These are phyloP conservation scores for Xylaria nigripes DNA, from an alignment of 495 filamentous ascomycete genomes.

Conservation along the genomic window DNA sequence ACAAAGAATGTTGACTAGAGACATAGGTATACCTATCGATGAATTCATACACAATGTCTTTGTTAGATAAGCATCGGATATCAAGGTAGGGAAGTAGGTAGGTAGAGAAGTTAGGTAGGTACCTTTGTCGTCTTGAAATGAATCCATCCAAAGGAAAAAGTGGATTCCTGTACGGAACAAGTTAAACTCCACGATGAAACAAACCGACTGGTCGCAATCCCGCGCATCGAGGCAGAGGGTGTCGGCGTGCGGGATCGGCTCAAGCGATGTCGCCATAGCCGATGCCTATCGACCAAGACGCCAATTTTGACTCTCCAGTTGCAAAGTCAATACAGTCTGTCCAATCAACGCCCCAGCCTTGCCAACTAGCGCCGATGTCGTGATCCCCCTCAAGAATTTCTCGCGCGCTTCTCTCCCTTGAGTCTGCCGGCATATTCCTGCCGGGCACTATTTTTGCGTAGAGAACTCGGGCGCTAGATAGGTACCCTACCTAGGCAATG, in stretches of 20 bases:
- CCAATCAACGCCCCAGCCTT: constrained; percentile 25
- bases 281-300: constrained; percentile 1
- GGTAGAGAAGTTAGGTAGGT: too few species aligned
- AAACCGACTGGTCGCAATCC: too few species aligned
- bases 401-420: neutral
- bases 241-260: constrained; percentile 11
- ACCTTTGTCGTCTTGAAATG: neutral
- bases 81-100: too few species aligned
- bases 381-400: constrained; percentile 29
- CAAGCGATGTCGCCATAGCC: constrained; percentile 13
- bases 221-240: neutral
- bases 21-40: constrained; percentile 1
- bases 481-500: too few species aligned
- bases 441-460: neutral
- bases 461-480: neutral
- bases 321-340: constrained; percentile 1
- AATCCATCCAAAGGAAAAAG: constrained; percentile 1
- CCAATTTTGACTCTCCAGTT: neutral
- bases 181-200: neutral
- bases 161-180: neutral
- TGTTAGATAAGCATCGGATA: neutral
- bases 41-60: neutral
- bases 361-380: constrained; percentile 32
- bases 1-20: neutral
- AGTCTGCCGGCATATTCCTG: neutral